Evolutionary conservation across 352 stramenopile genomes (phyloP), one percentile per base, ranked within the genome.

Genomic region (Globisporangium echinulatum): DNA sequence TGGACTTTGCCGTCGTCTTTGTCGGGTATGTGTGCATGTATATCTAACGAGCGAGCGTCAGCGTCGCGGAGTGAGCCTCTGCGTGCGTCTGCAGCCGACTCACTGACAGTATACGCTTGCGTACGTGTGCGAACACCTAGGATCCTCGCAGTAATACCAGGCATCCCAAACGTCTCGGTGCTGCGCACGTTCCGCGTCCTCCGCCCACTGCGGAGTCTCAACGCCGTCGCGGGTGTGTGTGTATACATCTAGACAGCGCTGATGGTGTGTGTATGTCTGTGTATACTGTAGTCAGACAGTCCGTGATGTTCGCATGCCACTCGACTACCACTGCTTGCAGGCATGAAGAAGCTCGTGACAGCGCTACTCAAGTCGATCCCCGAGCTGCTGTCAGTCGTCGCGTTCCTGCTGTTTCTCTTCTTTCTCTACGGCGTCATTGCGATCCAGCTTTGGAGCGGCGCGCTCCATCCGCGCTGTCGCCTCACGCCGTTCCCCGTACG

Each of bases 1-100:
- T 97, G 60, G 90, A 97, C 59, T 96, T 97, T 63, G 63, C 93
- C 53, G 87, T 97, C 51, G 90, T 97, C 15, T 80, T 87, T 62
- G 77, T 87, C 56, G 86, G 83, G 79, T 96, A 73, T 13, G 66
- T 66, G 25, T 33, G 25, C 25, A 33, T 33, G 25, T 33, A 33
- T 33, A 33, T 3, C 25, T 33, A 33, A 33, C 2, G 25, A 33
- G 25, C 25, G 25, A 33, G 25, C 25, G 25, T 33, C 25, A 33
- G 25, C 25, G 25, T 33, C 25, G 25, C 25, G 25, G 25, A 33
- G 25, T 33, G 25, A 48, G 43, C 11, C 43, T 48, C 43, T 33
- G 25, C 3, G 25, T 33, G 25, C 25, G 2, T 33, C 25, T 33
- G 25, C 25, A 33, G 25, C 25, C 25, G 25, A 33, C 25, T 33